Conservation (phyloP, 345 rosid genomes). For the Linum tenue region DNA sequence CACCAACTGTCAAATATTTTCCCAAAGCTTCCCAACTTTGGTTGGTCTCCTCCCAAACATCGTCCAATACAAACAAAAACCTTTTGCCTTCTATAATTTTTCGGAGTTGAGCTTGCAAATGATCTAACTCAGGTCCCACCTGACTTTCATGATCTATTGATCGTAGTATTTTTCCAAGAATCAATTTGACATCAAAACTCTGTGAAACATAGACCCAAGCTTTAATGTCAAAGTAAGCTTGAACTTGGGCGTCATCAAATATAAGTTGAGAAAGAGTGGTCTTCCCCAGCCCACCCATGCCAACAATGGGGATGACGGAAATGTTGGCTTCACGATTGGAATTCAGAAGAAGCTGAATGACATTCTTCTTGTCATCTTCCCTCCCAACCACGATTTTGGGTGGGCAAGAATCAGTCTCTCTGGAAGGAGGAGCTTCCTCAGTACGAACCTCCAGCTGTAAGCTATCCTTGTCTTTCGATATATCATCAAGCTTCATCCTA, state of each 20-base stretch:
- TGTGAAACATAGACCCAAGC: constrained; percentile 19
- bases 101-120: constrained; percentile 4
- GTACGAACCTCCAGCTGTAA: constrained; percentile 9
- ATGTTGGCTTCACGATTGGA: constrained; percentile 7
- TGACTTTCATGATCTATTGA: background rate
- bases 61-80: too few species aligned
- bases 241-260: background rate
- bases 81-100: background rate
- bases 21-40: constrained; percentile 9
- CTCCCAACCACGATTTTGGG: constrained; percentile 13
- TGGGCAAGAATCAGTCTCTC: constrained; percentile 8
- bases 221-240: background rate
- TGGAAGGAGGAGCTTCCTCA: constrained; percentile 13
- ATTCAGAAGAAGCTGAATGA: constrained; percentile 10
- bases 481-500: constrained; percentile 13
- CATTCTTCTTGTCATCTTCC: background rate
- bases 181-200: constrained; percentile 4
- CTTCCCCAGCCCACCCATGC: constrained; percentile 21
- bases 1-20: constrained; percentile 12
- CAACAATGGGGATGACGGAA: constrained; percentile 19
- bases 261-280: constrained; percentile 17
- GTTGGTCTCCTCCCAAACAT: background rate
- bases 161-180: constrained; percentile 9
- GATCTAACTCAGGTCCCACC: constrained; percentile 8
- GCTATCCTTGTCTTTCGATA: constrained; percentile 9